These are phyloP conservation scores for Coniochaeta sp. DNA, from an alignment of 2,329 filamentous ascomycete species.

Conservation along the genomic window DNA sequence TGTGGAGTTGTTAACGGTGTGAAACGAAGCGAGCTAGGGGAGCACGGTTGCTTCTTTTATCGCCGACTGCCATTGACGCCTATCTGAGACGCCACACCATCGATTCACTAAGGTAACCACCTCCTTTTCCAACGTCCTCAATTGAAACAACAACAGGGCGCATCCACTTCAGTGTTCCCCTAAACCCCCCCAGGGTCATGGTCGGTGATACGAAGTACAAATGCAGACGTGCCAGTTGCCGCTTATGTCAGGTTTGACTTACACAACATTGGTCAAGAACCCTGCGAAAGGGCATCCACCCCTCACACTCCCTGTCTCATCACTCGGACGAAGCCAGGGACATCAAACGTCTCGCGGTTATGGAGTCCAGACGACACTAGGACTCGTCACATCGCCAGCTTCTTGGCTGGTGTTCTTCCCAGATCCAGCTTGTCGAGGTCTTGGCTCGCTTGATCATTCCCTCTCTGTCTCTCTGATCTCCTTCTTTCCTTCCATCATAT, in stretches of 20 bases:
- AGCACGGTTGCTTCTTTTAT: neutral
- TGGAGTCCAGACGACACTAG: neutral
- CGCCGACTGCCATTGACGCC: neutral
- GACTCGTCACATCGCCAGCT: neutral
- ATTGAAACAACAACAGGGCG: neutral
- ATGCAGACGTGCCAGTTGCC: neutral
- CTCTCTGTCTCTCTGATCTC: conserved; percentile 1
- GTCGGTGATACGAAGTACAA: too few species aligned
- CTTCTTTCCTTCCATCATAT: conserved; percentile 2
- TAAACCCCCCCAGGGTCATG: too few species aligned
- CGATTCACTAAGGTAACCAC: conserved; percentile 1
- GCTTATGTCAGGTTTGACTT: neutral
- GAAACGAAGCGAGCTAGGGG: conserved; percentile 1
- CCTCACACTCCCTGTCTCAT: neutral
- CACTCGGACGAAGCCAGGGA: neutral
- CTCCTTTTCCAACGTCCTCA: neutral
- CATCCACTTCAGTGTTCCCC: neutral
- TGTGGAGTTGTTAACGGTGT: neutral
- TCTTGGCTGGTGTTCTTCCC: neutral
- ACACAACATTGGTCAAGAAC: neutral
- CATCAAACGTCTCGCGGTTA: conserved; percentile 1
- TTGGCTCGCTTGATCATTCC: neutral
- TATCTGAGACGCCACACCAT: conserved; percentile 10
- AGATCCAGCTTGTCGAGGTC: neutral
- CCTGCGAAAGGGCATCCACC: neutral